Base-by-base conservation (phyloP, 345 rosid species). In the Xanthoceras sorbifolium region DNA sequence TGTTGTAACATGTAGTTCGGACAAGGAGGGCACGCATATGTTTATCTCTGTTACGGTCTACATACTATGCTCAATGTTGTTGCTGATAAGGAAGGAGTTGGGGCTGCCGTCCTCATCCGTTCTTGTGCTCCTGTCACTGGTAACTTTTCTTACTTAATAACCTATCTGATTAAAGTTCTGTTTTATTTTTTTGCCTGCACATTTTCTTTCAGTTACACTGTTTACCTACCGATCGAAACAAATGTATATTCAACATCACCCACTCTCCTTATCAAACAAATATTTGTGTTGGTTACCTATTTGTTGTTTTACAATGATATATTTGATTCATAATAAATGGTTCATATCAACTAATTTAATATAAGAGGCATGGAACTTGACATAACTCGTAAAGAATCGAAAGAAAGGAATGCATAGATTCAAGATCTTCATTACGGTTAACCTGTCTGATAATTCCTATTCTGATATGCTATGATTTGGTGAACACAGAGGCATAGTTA, bases 51-150 rank as follows among this genome's bases (percentile, higher is more conserved):
- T 87, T 96, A 90, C 76, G 99, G 99, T 75, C 88, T 92, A 25
- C 98, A 96, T 76, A 85, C 89, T 61, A 92, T 96, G 97, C 93
- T 96, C 72, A 96, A 96, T 83, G 82, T 92, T 81, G 94, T 96
- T 54, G 99, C 98, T 69, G 99, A 96, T 86, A 88, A 86, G 81
- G 89, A 91, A 78, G 94, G 99, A 67, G 82, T 84, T 76, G 99
- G 99, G 71, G 97, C 99, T 6, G 97, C 93, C 22, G 99, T 91
- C 55, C 78, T 93, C 75, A 89, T 96, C 57, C 91, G 97, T 5
- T 81, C 99, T 61, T 93, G 99, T 71, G 87, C 99, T 82, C 98
- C 98, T 14, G 85, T 92, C 52, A 52, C 78, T 72, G 99, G 99
- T 96, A 88, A 82, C 31, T 73, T 28, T 20, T 23, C 14, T 57